Evolutionary conservation across 2,329 filamentous ascomycete species (phyloP).

Genomic region (Fusarium floridanum): DNA sequence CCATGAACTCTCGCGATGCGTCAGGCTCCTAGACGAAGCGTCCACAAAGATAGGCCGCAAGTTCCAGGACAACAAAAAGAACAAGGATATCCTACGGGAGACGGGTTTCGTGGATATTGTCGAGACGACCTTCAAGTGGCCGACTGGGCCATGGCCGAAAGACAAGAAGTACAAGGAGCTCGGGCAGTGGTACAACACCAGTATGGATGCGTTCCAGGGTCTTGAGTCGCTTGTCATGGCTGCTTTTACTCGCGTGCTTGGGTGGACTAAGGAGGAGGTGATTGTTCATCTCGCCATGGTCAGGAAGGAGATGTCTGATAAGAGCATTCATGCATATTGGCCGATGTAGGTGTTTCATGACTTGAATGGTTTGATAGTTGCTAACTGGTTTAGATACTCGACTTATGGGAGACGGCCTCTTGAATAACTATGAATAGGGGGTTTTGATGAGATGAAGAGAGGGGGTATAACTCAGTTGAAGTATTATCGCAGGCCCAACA

Average conservation of each 20-base stretch:
- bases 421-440: too few species aligned
- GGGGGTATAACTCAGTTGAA: too few species aligned
- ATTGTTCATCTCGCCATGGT: constrained; percentile 22
- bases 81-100: constrained; percentile 26
- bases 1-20: constrained; percentile 15
- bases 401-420: constrained; percentile 13
- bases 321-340: constrained; percentile 38
- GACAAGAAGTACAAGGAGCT: constrained; percentile 37
- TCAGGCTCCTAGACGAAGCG: constrained; percentile 20
- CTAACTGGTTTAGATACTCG: constrained; percentile 23
- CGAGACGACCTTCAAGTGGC: constrained; percentile 36
- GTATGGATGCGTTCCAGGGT: constrained; percentile 27
- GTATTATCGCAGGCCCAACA: too few species aligned
- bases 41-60: constrained; percentile 25
- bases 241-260: constrained; percentile 25
- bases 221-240: constrained; percentile 25
- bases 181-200: constrained; percentile 27
- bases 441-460: too few species aligned
- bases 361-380: accelerated
- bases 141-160: constrained; percentile 27
- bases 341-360: constrained; percentile 5
- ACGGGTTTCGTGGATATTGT: constrained; percentile 30
- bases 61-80: constrained; percentile 32
- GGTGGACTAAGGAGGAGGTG: constrained; percentile 26
- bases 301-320: constrained; percentile 29